These are phyloP conservation scores for Medakamo hakoo DNA, from an alignment of 139 green algal genomes.

Conservation along the genomic window DNA sequence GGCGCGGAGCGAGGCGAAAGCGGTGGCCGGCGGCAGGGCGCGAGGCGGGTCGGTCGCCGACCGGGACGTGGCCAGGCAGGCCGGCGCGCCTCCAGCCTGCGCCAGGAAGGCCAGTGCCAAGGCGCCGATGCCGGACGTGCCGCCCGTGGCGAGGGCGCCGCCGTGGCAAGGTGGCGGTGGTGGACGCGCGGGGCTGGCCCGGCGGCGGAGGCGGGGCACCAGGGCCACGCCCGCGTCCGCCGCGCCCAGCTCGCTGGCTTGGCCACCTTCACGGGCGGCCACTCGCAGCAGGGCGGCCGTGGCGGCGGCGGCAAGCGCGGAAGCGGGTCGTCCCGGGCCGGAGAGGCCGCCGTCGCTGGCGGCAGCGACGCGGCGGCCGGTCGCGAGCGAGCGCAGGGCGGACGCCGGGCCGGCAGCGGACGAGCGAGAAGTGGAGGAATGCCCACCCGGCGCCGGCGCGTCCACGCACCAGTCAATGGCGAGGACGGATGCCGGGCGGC, in stretches of 20 bases:
- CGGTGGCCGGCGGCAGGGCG: too few species aligned
- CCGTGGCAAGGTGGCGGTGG: neutral
- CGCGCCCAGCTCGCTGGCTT: neutral
- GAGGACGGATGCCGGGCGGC: too few species aligned
- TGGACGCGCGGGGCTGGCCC: neutral
- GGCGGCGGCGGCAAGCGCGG: neutral
- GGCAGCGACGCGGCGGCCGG: too few species aligned
- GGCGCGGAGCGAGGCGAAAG: neutral
- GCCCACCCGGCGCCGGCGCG: too few species aligned
- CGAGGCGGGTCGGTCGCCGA: too few species aligned
- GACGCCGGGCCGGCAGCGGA: too few species aligned
- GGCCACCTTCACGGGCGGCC: constrained; percentile 6
- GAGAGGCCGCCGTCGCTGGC: too few species aligned
- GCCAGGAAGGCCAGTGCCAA: neutral
- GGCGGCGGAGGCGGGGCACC: neutral
- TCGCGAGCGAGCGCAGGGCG: too few species aligned
- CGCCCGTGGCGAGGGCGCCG: constrained; percentile 8
- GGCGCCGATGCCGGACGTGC: constrained; percentile 9
- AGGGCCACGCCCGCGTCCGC: neutral
- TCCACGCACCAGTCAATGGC: too few species aligned
- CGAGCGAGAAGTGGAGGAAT: too few species aligned
- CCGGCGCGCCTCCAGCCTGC: neutral
- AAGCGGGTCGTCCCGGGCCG: too few species aligned
- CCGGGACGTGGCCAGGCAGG: too few species aligned
- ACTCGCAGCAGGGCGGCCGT: constrained; percentile 6